Evolutionary conservation across 164 flowering plant species (phyloP).

Genomic region (Cinnamomum chago): DNA sequence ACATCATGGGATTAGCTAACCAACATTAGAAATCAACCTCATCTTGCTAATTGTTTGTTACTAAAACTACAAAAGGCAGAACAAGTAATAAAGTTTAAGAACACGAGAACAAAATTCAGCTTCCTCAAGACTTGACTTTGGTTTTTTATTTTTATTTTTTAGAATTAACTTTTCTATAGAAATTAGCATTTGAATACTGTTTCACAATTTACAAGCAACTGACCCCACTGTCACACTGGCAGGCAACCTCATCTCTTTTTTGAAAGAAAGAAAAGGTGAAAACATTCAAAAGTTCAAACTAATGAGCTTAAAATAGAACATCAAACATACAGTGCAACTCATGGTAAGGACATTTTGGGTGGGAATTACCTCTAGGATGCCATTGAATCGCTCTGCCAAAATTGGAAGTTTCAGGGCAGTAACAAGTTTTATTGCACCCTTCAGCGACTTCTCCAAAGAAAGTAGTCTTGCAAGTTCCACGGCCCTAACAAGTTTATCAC

Average conservation of each 20-base stretch:
- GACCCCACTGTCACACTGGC: no score
- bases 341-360: background rate
- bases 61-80: background rate
- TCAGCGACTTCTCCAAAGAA: conserved; percentile 75
- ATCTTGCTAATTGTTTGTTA: background rate
- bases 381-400: conserved; percentile 79
- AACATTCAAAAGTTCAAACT: no score
- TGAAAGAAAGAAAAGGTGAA: background rate
- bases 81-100: background rate
- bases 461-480: conserved; percentile 81
- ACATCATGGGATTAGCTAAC: background rate
- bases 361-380: conserved; percentile 63
- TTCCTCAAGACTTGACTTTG: background rate
- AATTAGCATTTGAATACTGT: no score
- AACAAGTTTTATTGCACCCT: conserved; percentile 87
- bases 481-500: conserved; percentile 90
- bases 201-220: no score
- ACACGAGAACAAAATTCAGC: background rate
- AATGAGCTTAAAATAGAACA: no score
- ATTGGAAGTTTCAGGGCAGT: conserved; percentile 83
- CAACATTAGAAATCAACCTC: background rate
- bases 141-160: no score
- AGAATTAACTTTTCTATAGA: no score
- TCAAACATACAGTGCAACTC: no score
- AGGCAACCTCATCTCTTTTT: no score